Percentiles rank a stretch among this genome's conserved stretches.
Conservation (phyloP, 768 basidiomycete species). For the Scleroderma bovista region DNA sequence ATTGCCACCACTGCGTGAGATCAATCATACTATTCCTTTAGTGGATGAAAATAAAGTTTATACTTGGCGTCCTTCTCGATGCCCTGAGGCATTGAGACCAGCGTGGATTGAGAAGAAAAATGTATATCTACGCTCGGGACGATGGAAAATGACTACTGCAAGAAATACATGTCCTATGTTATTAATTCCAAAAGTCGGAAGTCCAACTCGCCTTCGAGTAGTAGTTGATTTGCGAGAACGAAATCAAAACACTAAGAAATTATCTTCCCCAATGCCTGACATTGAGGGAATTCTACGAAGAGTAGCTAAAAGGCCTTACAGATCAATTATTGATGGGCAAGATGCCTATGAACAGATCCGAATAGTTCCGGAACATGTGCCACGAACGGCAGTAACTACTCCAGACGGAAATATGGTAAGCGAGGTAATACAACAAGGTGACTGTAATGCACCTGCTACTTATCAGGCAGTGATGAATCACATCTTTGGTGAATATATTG, state of each 20-base stretch:
- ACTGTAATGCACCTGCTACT: constrained; percentile 39
- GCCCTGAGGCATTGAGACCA: not conserved
- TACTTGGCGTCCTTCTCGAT: not conserved
- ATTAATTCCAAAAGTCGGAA: constrained; percentile 1
- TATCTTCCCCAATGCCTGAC: constrained; percentile 9
- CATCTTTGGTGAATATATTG: not conserved
- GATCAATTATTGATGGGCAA: constrained; percentile 6
- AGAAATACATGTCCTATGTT: constrained; percentile 4
- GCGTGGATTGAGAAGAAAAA: constrained; percentile 2
- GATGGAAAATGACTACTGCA: not conserved
- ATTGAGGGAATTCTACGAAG: constrained; percentile 10
- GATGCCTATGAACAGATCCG: constrained; percentile 19
- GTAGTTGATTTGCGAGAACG: constrained; percentile 6
- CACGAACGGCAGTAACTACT: constrained; percentile 31
- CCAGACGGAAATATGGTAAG: constrained; percentile 35
- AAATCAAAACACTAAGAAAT: constrained; percentile 15
- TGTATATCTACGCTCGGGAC: not conserved
- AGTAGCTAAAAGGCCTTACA: not conserved
- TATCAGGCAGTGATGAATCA: constrained; percentile 30
- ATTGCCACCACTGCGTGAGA: not conserved
- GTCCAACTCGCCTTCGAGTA: not conserved
- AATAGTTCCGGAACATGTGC: constrained; percentile 1
- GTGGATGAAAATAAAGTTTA: not conserved
- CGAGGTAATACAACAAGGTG: not conserved
- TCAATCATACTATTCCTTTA: constrained; percentile 1